Base-by-base conservation (phyloP, 305 asterid genomes). In the Nicotiana rustica region DNA sequence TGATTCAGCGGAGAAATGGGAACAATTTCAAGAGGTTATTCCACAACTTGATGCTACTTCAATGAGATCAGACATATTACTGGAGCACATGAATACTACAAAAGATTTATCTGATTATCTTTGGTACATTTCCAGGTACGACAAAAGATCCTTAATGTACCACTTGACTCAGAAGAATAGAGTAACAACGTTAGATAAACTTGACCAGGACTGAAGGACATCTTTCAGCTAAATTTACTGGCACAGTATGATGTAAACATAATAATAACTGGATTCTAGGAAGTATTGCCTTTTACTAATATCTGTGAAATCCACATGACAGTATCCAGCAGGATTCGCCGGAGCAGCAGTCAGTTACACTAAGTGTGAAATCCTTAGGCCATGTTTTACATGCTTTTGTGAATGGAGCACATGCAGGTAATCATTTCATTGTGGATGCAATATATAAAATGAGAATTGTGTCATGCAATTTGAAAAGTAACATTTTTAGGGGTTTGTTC, bases 81-180 rank as follows among this genome's bases (percentile, higher is more conserved):
- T 96, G 61, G 99, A 94, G 86, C 99, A 96, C 75, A 90, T 88
- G 91, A 89, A 77, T 84, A 92, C 95, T 17, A 94, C 99, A 67
- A 92, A 90, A 86, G 99, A 96, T 87, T 67, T 55, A 66, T 92
- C 99, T 1, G 99, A 93, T 83, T 94, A 96, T 84, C 89, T 96
- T 18, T 96, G 99, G 99, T 96, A 94, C 92, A 96, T 91, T 77
- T 14, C 82, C 69, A 91, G 92, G 99, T 96, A 88, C 80, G 21
- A 6, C 25, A 15, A 65, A 31, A 35, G 57, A 73, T 25, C 79
- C 5, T 73, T 4, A n/a, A 73, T 55, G 10, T 41, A 31, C 67
- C 33, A 31, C 0, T 55, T 5, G n/a, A 55, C 31, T 76, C 66
- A 76, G 31, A 62, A 1, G 1, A 64, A 64, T 64, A 60, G 18